Base-by-base conservation (phyloP, 1,139 yeast species). In the Candida frijolesensis region DNA sequence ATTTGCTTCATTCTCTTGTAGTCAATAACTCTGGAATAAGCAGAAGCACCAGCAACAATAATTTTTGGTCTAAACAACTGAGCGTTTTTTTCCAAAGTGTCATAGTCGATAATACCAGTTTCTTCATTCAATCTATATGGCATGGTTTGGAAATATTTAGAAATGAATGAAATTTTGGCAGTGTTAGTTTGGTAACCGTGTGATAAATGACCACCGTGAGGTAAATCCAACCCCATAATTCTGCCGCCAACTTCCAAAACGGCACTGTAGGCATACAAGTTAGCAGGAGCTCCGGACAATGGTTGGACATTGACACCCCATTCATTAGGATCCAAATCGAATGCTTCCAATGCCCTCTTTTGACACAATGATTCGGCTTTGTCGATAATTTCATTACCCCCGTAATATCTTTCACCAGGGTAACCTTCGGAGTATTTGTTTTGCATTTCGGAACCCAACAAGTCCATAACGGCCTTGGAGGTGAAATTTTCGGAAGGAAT, bases 281-380 rank as follows among this genome's bases (percentile, higher is more conserved):
- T 92, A 51, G 98, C 98, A 55, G 98, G 97, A 8, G 97, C 94
- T 53, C 98, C 98, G 37, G 96, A 87, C 64, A 92, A 79, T 25
- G 97, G 80, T 74, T 92, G 98, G 30, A 92, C 98, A 63, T 92
- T 92, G 60, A 90, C 97, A 42, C 98, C 98, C 98, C 98, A 92
- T 65, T 84, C 72, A 55, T 79, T 85, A 18, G 96, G 81, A 59
- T 85, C 81, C 60, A 92, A 79, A 53, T 77, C 77, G 68, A 90
- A 92, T 2, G 96, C 94, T 66, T 87, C 87, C 54, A 92, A 78
- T 37, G 98, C 98, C 72, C 98, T 84, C 67, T 86, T 80, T 74
- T 90, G 97, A 74, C 98, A 92, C 61, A 92, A 76, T 12, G 83
- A 71, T 76, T 92, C 98, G 57, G 95, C 92, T 74, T 85, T 82